phyloP scores from a whole-genome alignment of 1,284 basidiomycete genomes.

The Agroathelia rolfsii region DNA sequence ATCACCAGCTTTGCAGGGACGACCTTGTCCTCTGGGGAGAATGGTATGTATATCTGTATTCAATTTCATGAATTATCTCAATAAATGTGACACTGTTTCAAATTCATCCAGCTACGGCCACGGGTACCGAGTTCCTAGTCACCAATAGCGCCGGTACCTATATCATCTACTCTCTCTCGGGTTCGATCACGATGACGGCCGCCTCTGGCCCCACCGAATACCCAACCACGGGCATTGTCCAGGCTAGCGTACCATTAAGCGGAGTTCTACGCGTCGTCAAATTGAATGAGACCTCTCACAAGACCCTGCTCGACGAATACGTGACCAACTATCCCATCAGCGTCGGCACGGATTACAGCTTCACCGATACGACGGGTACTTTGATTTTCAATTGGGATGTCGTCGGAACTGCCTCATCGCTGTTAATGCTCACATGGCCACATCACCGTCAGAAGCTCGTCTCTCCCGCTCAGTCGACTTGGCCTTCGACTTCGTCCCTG shows the following conservation, averaged over 20 bases:
- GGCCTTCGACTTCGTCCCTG: constrained; percentile 16
- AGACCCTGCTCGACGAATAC: constrained; percentile 20
- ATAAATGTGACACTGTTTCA: constrained; percentile 1
- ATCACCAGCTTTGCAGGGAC: constrained; percentile 21
- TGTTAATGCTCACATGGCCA: constrained; percentile 25
- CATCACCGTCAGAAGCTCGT: constrained; percentile 23
- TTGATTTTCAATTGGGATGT: constrained; percentile 25
- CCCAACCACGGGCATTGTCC: constrained; percentile 17
- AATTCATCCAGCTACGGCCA: constrained; percentile 13
- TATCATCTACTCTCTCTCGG: constrained; percentile 22
- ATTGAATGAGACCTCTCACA: constrained; percentile 19
- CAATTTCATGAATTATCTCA: neutral
- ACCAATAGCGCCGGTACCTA: constrained; percentile 20
- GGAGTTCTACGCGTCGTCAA: constrained; percentile 33
- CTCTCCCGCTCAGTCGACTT: constrained; percentile 18
- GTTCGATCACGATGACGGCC: constrained; percentile 19
- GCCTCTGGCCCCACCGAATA: too few relatives aligned
- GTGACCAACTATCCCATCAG: constrained; percentile 21
- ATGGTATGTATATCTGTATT: constrained; percentile 9
- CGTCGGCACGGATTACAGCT: constrained; percentile 21
- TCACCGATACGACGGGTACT: constrained; percentile 17
- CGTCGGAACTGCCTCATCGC: constrained; percentile 16
- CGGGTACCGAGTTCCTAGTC: constrained; percentile 21
- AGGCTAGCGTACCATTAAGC: constrained; percentile 21
- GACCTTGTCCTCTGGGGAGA: constrained; percentile 13